Base-by-base conservation (phyloP, 129 eudicot species). In the Helichrysum umbraculigerum region DNA sequence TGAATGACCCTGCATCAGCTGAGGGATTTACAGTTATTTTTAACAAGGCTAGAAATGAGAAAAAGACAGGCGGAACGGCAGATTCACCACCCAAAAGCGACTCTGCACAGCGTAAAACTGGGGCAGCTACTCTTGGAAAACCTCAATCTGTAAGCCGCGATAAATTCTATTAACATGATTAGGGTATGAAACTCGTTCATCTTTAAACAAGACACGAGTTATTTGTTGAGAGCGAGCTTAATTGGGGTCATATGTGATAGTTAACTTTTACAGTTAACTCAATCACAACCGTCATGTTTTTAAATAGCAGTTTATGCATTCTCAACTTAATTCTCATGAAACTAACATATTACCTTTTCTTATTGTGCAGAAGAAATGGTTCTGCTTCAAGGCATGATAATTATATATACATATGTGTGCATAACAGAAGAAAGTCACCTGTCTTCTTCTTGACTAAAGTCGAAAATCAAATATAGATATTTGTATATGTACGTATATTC, bases 21-120 rank as follows among this genome's bases (percentile, higher is more conserved):
- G 92, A 87, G 84, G 96, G 92, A 37, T 90, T 87, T 84, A 90
- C 92, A 3, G 90, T 90, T 59, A 90, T 90, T 15, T 90, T 90
- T 35, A 87, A 90, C 81, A 90, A 87, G 69, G 96, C 92, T 61
- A 77, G 92, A 65, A 78, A 90, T 75, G 92, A 87, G 83, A 90
- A 90, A 84, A 90, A 76, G 70, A 81, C 92, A 20, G 90, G 92
- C 57, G 90, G 87, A 39, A 77, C 88, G 37, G 19, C 89, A 20
- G 89, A 87, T 65, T 87, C 90, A 56, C 91, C 91, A 21, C 69
- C 85, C 58, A 87, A 85, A 82, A 82, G 61, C 66, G 86, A 85
- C 57, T 47, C 89, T 28, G 15, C 68, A 1, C 70, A 60, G 1
- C 78, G 57, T 64, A 83, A 74, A 86, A 81, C 63, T 70, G 81